A percentile compares a stretch with the other conserved stretches of the same genome.
Evolutionary conservation across 1,284 basidiomycete species (phyloP).

Genomic region (Papiliotrema flavescens): DNA sequence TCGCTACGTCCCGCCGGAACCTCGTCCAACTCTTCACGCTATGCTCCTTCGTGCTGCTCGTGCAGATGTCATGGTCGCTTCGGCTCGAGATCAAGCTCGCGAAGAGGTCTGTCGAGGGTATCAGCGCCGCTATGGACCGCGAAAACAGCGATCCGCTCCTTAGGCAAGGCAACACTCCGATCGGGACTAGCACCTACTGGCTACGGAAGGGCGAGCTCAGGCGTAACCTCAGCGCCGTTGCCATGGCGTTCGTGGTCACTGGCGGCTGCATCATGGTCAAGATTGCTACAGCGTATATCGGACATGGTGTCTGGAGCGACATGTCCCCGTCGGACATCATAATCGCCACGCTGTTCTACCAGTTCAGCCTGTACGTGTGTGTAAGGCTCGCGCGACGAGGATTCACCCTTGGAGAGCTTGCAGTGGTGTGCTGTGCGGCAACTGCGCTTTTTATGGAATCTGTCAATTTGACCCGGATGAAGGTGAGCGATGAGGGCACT

Average conservation of each 20-base stretch:
- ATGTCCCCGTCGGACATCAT: slow-evolving; percentile 73
- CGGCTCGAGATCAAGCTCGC: slow-evolving; percentile 57
- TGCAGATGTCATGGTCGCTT: slow-evolving; percentile 71
- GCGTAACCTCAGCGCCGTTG: slow-evolving; percentile 43
- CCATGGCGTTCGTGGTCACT: slow-evolving; percentile 46
- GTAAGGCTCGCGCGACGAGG: slow-evolving; percentile 85
- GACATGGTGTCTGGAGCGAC: slow-evolving; percentile 53
- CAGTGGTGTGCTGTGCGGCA: slow-evolving; percentile 80
- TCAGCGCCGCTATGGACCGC: slow-evolving; percentile 16
- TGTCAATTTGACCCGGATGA: slow-evolving; percentile 72
- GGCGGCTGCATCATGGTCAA: slow-evolving; percentile 43
- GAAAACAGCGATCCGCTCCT: slow-evolving; percentile 19
- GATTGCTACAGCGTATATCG: slow-evolving; percentile 38
- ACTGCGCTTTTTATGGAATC: slow-evolving; percentile 83
- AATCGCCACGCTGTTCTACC: slow-evolving; percentile 76
- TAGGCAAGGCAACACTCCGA: neutral
- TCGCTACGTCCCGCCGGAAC: slow-evolving; percentile 67
- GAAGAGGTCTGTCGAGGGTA: neutral
- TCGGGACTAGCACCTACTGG: slow-evolving; percentile 34
- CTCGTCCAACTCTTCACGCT: slow-evolving; percentile 74
- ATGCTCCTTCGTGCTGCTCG: slow-evolving; percentile 70
- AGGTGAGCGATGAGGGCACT: slow-evolving; percentile 53
- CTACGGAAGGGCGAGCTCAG: slow-evolving; percentile 43
- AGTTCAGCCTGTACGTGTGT: slow-evolving; percentile 84
- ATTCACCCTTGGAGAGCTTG: slow-evolving; percentile 92